Evolutionary conservation across 2,329 filamentous ascomycete genomes (phyloP).

Genomic region (Magnaporthiopsis rhizophila): DNA sequence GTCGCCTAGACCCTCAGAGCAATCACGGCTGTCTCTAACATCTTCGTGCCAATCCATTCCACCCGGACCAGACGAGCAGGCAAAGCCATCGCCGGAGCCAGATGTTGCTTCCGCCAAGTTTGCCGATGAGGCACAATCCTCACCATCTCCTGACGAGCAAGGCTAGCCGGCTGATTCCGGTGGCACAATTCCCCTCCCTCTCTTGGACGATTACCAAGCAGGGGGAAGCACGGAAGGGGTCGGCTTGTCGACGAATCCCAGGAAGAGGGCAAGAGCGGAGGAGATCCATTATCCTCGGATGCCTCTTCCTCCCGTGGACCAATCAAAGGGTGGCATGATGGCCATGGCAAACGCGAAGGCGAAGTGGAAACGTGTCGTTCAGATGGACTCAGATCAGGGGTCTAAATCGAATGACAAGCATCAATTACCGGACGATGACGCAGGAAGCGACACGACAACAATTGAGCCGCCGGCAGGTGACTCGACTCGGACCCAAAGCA

Average conservation of each 20-base stretch:
- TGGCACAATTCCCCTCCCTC: background rate
- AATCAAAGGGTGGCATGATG: background rate
- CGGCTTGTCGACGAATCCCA: background rate
- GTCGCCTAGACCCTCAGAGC: background rate
- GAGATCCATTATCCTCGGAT: background rate
- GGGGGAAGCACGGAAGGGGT: no score
- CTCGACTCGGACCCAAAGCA: background rate
- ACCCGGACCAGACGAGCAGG: background rate
- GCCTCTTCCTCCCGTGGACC: background rate
- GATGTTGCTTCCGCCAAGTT: background rate
- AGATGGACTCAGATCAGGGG: no score
- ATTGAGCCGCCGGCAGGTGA: background rate
- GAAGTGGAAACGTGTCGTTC: background rate
- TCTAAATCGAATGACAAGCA: background rate
- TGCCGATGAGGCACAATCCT: background rate
- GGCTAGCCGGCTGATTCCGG: background rate
- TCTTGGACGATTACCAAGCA: background rate
- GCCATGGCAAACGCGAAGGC: background rate
- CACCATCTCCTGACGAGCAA: background rate
- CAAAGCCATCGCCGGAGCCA: no score
- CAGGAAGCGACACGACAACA: background rate
- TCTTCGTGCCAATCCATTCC: background rate
- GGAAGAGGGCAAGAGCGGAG: background rate
- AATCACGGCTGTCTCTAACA: background rate
- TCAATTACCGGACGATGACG: no score